Evolutionary conservation across 768 basidiomycete genomes (phyloP), one percentile per base, ranked within the genome.

Genomic region (Trametes punicea): DNA sequence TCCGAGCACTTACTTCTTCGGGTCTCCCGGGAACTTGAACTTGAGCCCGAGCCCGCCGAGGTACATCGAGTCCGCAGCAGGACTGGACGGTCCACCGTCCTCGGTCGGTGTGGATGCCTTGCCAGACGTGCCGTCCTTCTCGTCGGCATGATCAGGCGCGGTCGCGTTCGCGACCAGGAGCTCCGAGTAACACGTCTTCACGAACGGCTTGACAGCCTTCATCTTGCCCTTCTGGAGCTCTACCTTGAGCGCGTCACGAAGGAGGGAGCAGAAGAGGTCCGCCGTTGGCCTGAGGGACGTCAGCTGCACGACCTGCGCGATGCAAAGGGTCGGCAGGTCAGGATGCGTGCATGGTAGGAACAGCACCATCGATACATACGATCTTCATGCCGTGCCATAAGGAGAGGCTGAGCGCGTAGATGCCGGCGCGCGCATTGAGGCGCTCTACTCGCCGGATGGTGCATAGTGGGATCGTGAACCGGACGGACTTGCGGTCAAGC

Each of bases 301-400:
- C 49, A 99, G 75, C 74, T 98, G 97, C 1, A 98, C 83, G 60
- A 96, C 82, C 89, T 90, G 53, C n/a, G 46, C 16, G 36, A 1
- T 55, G 40, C 8, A 23, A 3, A 0, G 10, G 39, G 15, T 5
- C 10, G 3, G 45, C 20, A 61, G 34, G 36, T 64, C 31, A 31
- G 31, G 31, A n/a, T n/a, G n/a, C n/a, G n/a, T n/a, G n/a, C n/a
- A n/a, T n/a, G n/a, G n/a, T n/a, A n/a, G n/a, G 15, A 8, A n/a
- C n/a, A n/a, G n/a, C n/a, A n/a, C n/a, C n/a, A n/a, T 4, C 5
- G 3, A 44, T 18, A 61, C 38, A 34, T 64, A 96, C 95, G 63
- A 98, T 89, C 75, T 96, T 89, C 76, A 90, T 82, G 31, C 91
- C 87, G 69, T 98, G 93, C 91, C 94, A 98, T 48, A 90, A 83